Base-by-base conservation (phyloP, 768 basidiomycete species). In the Suillus luteus region DNA sequence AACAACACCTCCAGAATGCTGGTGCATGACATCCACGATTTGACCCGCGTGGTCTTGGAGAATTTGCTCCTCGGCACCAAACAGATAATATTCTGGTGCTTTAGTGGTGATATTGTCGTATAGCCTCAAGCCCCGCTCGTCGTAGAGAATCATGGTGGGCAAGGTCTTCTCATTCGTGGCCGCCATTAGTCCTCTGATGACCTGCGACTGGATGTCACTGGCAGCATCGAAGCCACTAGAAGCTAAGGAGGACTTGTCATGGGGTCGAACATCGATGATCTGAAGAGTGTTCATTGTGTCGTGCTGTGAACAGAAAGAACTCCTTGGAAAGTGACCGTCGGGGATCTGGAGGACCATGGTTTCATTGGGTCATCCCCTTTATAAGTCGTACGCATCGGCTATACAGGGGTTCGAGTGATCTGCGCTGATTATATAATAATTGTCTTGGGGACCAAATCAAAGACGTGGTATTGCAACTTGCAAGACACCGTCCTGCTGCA, bases 51-150 rank as follows among this genome's bases (percentile, higher is more conserved):
- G 82, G 31, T 73, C 79, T 76, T 86, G 88, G 66, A 99, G 80
- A 63, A 99, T 91, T 64, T 88, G 83, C 71, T 96, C 89, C 76
- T 99, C 97, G 0, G 93, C 92, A 3, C 81, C 77, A 75, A 96
- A 99, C 41, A 95, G 82, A 73, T 99, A 99, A 73, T 99, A 99
- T 70, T 94, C 91, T 12, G 84, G 80, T 1, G 83, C 89, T 35
- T 86, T 78, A 9, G 89, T 90, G 2, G 94, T 95, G 57, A 96
- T 91, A 44, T 85, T 81, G 77, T 96, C 95, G 78, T 95, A 96
- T 17, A 95, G 80, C 75, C 86, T 83, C 61, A 99, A 81, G 0
- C 97, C 97, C 24, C 79, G 82, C 70, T 96, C 91, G 67, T 95
- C 87, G 77, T 99, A 98, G 11, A 97, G 81, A 12, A 95, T 82